Percentiles rank a stretch among this genome's conserved stretches.
Evolutionary conservation across 257 asterid genomes (phyloP).

Genomic region (Jacaranda copaia): DNA sequence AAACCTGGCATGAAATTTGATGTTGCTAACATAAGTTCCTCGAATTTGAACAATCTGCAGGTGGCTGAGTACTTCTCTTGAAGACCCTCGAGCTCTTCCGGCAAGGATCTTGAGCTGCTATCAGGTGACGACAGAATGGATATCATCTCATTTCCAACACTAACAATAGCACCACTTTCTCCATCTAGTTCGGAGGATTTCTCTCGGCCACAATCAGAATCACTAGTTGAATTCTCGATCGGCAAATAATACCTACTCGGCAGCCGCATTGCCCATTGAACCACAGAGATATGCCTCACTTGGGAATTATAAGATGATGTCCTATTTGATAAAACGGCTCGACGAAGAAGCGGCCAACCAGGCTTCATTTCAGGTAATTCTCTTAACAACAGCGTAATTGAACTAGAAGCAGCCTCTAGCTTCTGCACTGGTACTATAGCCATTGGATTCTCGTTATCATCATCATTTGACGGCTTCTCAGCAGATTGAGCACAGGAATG

Average conservation of each 20-base stretch:
- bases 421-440: constrained; percentile 73
- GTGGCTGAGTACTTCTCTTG: constrained; percentile 87
- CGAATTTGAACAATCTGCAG: constrained; percentile 72
- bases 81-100: constrained; percentile 73
- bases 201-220: constrained; percentile 38
- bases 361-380: constrained; percentile 75
- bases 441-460: constrained; percentile 56
- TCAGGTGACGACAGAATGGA: constrained; percentile 51
- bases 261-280: constrained; percentile 83
- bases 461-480: constrained; percentile 49
- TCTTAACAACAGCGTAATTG: constrained; percentile 55
- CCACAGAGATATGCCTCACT: constrained; percentile 69
- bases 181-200: constrained; percentile 51
- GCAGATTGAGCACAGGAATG: constrained; percentile 32
- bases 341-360: constrained; percentile 97
- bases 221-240: constrained; percentile 45
- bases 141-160: constrained; percentile 45
- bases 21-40: constrained; percentile 80
- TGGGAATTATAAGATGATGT: constrained; percentile 41
- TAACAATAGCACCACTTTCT: constrained; percentile 77
- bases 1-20: constrained; percentile 66
- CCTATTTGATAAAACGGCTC: constrained; percentile 50
- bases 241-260: constrained; percentile 69
- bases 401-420: constrained; percentile 62
- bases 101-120: constrained; percentile 47